phyloP scores from a whole-genome alignment of 2,329 filamentous ascomycete genomes.

The Clonostachys rhizophaga region DNA sequence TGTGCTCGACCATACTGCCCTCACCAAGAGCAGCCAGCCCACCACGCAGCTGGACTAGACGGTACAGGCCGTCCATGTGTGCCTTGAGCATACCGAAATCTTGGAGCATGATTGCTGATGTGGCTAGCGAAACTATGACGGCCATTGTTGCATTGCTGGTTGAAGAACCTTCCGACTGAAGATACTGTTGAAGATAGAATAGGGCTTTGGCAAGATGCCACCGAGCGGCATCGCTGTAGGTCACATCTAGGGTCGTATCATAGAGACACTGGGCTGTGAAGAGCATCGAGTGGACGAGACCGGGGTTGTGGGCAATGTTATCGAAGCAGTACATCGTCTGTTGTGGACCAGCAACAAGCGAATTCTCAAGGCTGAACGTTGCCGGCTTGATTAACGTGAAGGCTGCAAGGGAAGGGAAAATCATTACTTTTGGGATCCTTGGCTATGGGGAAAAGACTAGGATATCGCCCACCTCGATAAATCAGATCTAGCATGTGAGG shows the following conservation, averaged over 20 bases:
- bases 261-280: conserved; percentile 14
- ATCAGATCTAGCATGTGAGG: not conserved
- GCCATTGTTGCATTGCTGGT: conserved; percentile 10
- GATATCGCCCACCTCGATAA: not conserved
- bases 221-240: conserved; percentile 5
- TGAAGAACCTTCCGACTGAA: conserved; percentile 8
- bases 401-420: not conserved
- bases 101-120: conserved; percentile 10
- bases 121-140: conserved; percentile 11
- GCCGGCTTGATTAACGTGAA: conserved; percentile 10
- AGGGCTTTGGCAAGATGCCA: conserved; percentile 11
- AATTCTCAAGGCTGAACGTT: conserved; percentile 7
- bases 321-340: conserved; percentile 10
- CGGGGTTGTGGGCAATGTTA: conserved; percentile 9
- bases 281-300: conserved; percentile 13
- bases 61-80: conserved; percentile 14
- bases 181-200: conserved; percentile 7
- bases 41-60: conserved; percentile 13
- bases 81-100: conserved; percentile 10
- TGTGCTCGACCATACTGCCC: conserved; percentile 8
- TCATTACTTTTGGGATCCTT: not conserved
- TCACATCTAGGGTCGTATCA: conserved; percentile 4
- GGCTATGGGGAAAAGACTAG: not conserved
- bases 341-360: conserved; percentile 3
- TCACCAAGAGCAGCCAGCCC: conserved; percentile 7